Evolutionary conservation across 1,139 yeast species (phyloP), one percentile per base, ranked within the genome.

Genomic region (Hyphopichia khmerensis): DNA sequence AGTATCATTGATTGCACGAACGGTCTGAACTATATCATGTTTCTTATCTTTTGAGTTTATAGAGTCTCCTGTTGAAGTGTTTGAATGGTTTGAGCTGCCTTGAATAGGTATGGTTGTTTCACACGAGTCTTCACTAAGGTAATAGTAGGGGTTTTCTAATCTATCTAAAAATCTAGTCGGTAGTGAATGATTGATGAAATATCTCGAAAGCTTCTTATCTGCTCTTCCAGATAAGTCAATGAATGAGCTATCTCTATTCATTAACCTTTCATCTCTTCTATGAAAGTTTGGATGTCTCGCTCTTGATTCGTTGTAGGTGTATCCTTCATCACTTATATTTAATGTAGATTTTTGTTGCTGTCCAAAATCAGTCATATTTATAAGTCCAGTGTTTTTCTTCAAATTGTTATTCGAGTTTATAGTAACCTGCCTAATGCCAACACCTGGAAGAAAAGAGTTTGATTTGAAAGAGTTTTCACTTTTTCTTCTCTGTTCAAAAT

Each of bases 91-190:
- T 8, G 29, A 26, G n/a, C 29, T 11, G 4, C n/a, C 29, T 4
- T 11, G 4, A 4, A 8, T 7, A 9, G 29, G n/a, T 26, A 8
- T 7, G 4, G n/a, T 9, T 7, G 34, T 23, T 6, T 7, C 33
- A 27, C 14, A 7, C 13, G 32, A 14, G 10, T 13, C 8, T 29
- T 8, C 13, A 29, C n/a, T 11, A n/a, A 29, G 51, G 36, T 54
- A 54, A 36, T 54, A 54, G 34, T 42, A 46, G 2, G 56, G 55
- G 8, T 44, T 48, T 29, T 50, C 55, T 30, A 48, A 24, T 16
- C 50, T 45, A 6, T 42, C 43, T 3, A 52, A 36, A 14, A 43
- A 27, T 15, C 41, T 42, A 31, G 26, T 10, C 3, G 44, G 32
- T 5, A 18, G 14, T 2, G 45, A 36, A 11, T 26, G 36, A 16